phyloP scores from a whole-genome alignment of 805 yeast genomes.

The Kodamaea nitidulidarum region DNA sequence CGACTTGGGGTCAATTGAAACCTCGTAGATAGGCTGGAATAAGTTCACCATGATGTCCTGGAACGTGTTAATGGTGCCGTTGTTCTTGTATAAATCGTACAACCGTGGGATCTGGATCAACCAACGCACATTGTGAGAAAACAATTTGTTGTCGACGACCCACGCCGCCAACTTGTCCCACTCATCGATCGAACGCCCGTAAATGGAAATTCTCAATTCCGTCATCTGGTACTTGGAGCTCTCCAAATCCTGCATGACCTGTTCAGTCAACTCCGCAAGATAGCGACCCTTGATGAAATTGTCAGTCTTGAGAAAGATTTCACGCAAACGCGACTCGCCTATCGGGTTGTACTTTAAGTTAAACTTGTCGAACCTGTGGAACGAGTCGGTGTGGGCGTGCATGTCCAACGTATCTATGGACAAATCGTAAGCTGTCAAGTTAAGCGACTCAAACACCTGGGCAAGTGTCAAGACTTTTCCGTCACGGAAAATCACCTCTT shows the following conservation, averaged over 20 bases:
- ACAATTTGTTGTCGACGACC: constrained; percentile 89
- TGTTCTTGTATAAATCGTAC: constrained; percentile 81
- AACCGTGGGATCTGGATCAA: constrained; percentile 90
- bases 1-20: constrained; percentile 72
- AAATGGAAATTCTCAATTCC: constrained; percentile 91
- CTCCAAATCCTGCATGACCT: constrained; percentile 91
- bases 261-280: constrained; percentile 89
- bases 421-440: constrained; percentile 88
- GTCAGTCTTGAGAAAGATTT: constrained; percentile 92
- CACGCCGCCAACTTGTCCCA: constrained; percentile 96
- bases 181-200: constrained; percentile 84
- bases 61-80: constrained; percentile 65
- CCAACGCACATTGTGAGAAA: constrained; percentile 96
- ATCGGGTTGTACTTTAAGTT: constrained; percentile 95
- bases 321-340: constrained; percentile 96
- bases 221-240: constrained; percentile 96
- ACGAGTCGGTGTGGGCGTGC: constrained; percentile 99
- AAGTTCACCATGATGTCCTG: constrained; percentile 74
- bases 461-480: constrained; percentile 78
- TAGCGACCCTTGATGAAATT: constrained; percentile 85
- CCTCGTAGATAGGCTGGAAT: constrained; percentile 88
- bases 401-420: constrained; percentile 96
- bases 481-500: constrained; percentile 91
- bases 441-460: constrained; percentile 89
- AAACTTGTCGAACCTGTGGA: constrained; percentile 96